Base-by-base conservation (phyloP, 140 eudicot genomes). In the Stevia rebaudiana region DNA sequence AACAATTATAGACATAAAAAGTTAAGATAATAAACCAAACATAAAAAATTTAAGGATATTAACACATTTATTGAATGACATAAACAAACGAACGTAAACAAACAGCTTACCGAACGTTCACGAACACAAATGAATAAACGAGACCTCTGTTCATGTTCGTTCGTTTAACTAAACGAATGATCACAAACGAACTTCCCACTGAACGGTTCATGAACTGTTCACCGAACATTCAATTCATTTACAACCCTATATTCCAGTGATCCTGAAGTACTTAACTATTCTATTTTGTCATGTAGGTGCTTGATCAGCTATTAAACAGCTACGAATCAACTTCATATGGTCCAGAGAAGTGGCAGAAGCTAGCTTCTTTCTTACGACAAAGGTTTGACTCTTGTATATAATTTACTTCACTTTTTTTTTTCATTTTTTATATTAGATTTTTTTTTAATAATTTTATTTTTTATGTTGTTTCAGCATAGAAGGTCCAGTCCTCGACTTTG, bases 331-430 rank as follows among this genome's bases (percentile, higher is more conserved):
- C 89, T 59, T 76, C 83, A 59, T 82, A 94, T 74, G 99, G 99
- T 72, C 99, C 99, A 40, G 99, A 90, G 50, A 94, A 94, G 70
- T 94, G 95, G 95, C 78, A 69, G 63, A 94, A 94, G 67, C 79
- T 85, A 66, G 69, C 84, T 54, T 36, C 59, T 7, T 94, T 88
- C 67, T 73, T 94, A 50, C 87, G 79, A 16, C 97, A 94, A 70
- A 88, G 99, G 99, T 94, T 78, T 46, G 44, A 19, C 39, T 31
- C 46, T 24, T 54, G 6, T 63, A 24, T 31, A 1, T 40, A 37
- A 0, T 40, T 4, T 28, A 40, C 22, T 9, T 16, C 36, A 17
- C 22, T 21, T 15, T 17, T 35, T n/a, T 62, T 19, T 44, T 59
- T 37, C 43, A 11, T 17, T 55, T 67, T 48, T 49, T 17, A 1